phyloP scores from a whole-genome alignment of 306 rosid species.

The Delonix regia region DNA sequence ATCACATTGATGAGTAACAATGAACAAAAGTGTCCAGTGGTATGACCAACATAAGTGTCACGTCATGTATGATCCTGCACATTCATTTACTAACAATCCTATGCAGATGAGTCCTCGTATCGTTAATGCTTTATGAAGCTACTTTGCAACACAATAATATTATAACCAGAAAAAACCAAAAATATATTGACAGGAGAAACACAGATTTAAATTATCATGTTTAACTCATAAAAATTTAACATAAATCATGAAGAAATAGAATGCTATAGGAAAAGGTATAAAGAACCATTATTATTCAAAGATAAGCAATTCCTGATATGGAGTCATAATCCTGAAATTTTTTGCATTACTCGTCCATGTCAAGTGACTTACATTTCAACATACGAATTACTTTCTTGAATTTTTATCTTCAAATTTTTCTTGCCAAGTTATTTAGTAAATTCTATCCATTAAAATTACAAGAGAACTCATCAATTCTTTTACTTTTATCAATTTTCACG shows the following conservation, averaged over 20 bases:
- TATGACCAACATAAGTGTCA: slow-evolving; percentile 22
- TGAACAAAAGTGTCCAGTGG: slow-evolving; percentile 10
- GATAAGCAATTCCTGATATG: background rate
- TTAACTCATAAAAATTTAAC: background rate
- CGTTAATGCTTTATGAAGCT: background rate
- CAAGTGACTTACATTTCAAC: background rate
- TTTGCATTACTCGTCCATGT: background rate
- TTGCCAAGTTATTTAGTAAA: background rate
- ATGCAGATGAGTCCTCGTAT: background rate
- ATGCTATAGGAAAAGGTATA: background rate
- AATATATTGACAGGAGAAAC: background rate
- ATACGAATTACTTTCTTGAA: background rate
- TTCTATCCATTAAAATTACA: background rate
- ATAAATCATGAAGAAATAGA: background rate
- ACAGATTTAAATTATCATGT: background rate
- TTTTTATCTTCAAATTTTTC: background rate
- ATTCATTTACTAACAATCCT: background rate
- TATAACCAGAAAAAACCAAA: background rate
- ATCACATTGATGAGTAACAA: slow-evolving; percentile 17
- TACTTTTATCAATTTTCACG: background rate
- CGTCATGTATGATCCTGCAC: slow-evolving; percentile 22
- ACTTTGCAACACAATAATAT: background rate
- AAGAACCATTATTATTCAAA: background rate
- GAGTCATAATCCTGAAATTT: background rate
- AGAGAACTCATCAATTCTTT: background rate